These are phyloP conservation scores for Euclidium syriacum DNA, from an alignment of 345 rosid genomes.

Conservation along the genomic window DNA sequence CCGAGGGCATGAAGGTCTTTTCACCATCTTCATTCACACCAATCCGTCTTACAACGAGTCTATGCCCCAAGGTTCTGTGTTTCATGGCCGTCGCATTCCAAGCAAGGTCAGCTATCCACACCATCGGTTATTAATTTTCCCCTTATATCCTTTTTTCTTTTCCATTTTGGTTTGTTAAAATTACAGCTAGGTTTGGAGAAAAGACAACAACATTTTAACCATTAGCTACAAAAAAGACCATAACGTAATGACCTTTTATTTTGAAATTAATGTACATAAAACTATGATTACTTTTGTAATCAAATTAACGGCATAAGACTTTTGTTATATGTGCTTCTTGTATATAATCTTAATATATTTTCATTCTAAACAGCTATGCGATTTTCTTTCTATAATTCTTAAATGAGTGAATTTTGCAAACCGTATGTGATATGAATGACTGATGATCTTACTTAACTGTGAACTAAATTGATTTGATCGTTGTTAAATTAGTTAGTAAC, in stretches of 20 bases:
- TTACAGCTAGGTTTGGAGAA: neutral
- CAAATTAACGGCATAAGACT: neutral
- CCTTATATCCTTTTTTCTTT: neutral
- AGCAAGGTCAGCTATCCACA: conserved; percentile 50
- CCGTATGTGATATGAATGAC: too few relatives aligned
- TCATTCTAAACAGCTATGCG: too few relatives aligned
- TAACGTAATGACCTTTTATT: neutral
- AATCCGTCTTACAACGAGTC: conserved; percentile 43
- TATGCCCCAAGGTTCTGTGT: conserved; percentile 45
- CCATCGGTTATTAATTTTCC: neutral
- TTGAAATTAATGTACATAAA: too few relatives aligned
- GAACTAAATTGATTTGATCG: too few relatives aligned
- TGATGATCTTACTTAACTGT: too few relatives aligned
- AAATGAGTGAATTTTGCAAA: too few relatives aligned
- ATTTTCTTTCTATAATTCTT: too few relatives aligned
- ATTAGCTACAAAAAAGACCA: neutral
- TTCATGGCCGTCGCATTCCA: conserved; percentile 59
- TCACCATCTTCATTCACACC: conserved; percentile 63
- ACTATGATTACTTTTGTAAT: too few relatives aligned
- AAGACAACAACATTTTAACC: neutral
- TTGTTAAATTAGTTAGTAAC: too few relatives aligned
- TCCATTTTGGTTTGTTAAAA: neutral
- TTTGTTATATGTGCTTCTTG: too few relatives aligned
- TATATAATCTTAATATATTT: too few relatives aligned
- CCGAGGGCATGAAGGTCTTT: conserved; percentile 49